These are phyloP conservation scores for Sungouiozyma intestinalis DNA, from an alignment of 805 yeast genomes.

Conservation along the genomic window DNA sequence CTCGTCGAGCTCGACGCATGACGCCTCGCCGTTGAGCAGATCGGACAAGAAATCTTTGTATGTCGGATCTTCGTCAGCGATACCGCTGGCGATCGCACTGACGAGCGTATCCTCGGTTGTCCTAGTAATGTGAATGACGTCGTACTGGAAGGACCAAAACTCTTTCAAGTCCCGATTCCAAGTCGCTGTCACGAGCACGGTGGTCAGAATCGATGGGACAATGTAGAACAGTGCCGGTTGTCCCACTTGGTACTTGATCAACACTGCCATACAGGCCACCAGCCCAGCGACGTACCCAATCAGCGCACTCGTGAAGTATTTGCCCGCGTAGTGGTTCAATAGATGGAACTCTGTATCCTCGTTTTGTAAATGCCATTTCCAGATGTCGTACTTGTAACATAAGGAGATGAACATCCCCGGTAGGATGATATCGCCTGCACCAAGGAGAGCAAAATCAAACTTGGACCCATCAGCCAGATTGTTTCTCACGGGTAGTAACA, in stretches of 20 bases:
- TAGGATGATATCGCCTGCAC: constrained; percentile 56
- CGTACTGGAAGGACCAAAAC: constrained; percentile 32
- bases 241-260: constrained; percentile 33
- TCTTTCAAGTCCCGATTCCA: constrained; percentile 33
- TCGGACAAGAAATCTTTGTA: background rate
- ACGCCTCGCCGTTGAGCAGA: background rate
- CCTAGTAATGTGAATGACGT: constrained; percentile 8
- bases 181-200: constrained; percentile 29
- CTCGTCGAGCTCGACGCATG: background rate
- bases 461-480: constrained; percentile 2
- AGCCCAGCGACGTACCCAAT: constrained; percentile 41
- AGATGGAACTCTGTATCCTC: constrained; percentile 32
- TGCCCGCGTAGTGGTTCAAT: constrained; percentile 27
- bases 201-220: constrained; percentile 37
- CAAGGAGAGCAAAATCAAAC: constrained; percentile 33
- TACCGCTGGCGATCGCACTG: background rate
- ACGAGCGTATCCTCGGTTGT: background rate
- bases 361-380: constrained; percentile 28
- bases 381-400: constrained; percentile 45
- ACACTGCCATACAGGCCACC: constrained; percentile 32
- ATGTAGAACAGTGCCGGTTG: constrained; percentile 63
- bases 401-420: constrained; percentile 48
- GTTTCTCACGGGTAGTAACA: constrained; percentile 18
- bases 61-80: background rate
- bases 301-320: constrained; percentile 39